Evolutionary conservation across 495 filamentous ascomycete species (phyloP).

Genomic region (Aspergillus hancockii): DNA sequence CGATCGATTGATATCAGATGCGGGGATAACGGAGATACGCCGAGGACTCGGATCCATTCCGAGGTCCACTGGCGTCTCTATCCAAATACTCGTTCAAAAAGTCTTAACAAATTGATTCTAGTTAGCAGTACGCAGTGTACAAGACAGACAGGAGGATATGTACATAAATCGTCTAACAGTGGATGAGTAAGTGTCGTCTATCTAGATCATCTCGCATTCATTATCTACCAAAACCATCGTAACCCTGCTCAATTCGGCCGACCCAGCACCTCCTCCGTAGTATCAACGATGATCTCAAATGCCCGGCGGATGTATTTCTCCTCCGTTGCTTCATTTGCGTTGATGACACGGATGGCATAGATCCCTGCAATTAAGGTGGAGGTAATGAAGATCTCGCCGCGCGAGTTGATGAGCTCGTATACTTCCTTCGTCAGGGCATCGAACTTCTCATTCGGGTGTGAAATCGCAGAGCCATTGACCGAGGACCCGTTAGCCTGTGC

Average conservation of each 20-base stretch:
- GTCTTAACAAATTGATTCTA: too few species aligned
- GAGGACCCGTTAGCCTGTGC: conserved; percentile 22
- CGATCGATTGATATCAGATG: background rate
- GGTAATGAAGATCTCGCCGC: conserved; percentile 83
- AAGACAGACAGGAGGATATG: background rate
- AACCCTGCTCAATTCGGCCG: background rate
- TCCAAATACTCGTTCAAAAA: background rate
- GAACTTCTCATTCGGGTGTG: conserved; percentile 47
- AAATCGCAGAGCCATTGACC: conserved; percentile 23
- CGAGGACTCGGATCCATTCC: background rate
- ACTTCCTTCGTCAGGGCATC: conserved; percentile 75
- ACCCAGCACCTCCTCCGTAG: conserved; percentile 55
- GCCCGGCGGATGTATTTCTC: conserved; percentile 70
- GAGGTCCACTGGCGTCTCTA: background rate
- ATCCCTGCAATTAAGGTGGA: conserved; percentile 72
- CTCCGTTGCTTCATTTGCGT: conserved; percentile 66
- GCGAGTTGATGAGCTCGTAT: conserved; percentile 73
- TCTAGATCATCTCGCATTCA: background rate
- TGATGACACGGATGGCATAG: conserved; percentile 81
- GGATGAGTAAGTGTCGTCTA: background rate
- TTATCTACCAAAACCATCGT: background rate
- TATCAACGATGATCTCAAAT: conserved; percentile 75
- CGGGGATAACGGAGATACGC: background rate
- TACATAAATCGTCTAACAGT: background rate
- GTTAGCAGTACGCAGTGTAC: too few species aligned